These are phyloP conservation scores for Prunus davidiana DNA, from an alignment of 306 rosid genomes.

Conservation along the genomic window DNA sequence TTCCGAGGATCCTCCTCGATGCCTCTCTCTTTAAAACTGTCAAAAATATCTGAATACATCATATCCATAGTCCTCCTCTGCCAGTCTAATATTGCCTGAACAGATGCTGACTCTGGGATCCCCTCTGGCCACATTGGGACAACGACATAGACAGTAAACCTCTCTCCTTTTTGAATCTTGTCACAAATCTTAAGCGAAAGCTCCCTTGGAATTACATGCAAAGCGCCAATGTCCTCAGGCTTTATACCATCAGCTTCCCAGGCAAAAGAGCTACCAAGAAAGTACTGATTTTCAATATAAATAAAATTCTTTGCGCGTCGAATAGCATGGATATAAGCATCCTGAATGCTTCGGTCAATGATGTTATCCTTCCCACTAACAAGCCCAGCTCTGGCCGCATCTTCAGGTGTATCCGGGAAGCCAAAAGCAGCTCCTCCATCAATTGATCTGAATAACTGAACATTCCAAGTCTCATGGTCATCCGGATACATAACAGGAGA, in stretches of 20 bases:
- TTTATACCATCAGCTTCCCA: constrained; percentile 37
- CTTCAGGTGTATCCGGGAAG: constrained; percentile 47
- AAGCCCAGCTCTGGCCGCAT: constrained; percentile 42
- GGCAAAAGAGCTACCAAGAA: constrained; percentile 51
- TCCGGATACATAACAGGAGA: constrained; percentile 45
- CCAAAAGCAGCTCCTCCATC: constrained; percentile 56
- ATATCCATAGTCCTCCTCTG: constrained; percentile 52
- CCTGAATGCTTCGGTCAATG: constrained; percentile 54
- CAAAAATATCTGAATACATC: constrained; percentile 41
- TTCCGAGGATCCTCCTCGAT: constrained; percentile 40
- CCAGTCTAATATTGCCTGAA: constrained; percentile 55
- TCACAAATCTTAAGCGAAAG: constrained; percentile 43
- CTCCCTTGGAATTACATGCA: constrained; percentile 50
- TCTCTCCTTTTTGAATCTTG: constrained; percentile 44
- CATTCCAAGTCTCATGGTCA: constrained; percentile 48
- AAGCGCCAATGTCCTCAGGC: constrained; percentile 41
- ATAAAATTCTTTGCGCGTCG: constrained; percentile 51
- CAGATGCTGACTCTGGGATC: constrained; percentile 41
- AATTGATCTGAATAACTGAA: constrained; percentile 46
- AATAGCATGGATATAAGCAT: constrained; percentile 48
- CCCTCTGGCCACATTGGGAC: constrained; percentile 63
- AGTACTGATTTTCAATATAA: constrained; percentile 50
- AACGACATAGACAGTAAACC: constrained; percentile 43
- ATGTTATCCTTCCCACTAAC: constrained; percentile 53
- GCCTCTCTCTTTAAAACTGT: constrained; percentile 29